Evolutionary conservation across 1,284 basidiomycete genomes (phyloP), one percentile per base, ranked within the genome.

Genomic region (Austroboletus sp.): DNA sequence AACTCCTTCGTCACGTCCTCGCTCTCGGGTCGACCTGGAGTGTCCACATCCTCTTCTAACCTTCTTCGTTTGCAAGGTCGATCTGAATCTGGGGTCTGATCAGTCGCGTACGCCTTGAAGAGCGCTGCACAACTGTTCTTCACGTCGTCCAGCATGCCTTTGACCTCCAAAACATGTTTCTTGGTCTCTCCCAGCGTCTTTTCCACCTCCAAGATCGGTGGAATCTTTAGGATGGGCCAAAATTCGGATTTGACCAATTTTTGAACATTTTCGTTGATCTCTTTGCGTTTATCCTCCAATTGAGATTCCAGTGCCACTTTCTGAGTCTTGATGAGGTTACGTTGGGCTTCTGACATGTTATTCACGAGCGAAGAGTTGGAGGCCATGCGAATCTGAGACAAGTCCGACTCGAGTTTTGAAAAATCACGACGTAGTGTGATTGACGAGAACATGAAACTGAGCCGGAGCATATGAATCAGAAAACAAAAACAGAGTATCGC

Each of bases 31-130:
- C 42, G 45, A 29, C 17, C 44, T 13, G 8, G 17, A 6, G 19
- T 21, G 5, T 52, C 48, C 3, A 26, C 41, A 12, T 38, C 52
- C 2, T 35, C 56, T 1, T 68, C 65, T 7, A 68, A 17, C 29
- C 65, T 70, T 19, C 67, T 67, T 34, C 72, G 70, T 50, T 74
- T 73, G 21, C 55, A 46, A 19, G 70, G 68, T 12, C 64, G 60
- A 17, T 62, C 55, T 13, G 55, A 47, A 19, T 55, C 60, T 31
- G 50, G 53, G 45, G 49, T 27, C 44, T 21, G 23, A 31, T 52
- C 48, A 4, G 52, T 15, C 3, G 26, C 33, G 16, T 35, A 51
- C 27, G 54, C 44, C 49, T 53, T 63, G 38, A 59, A 40, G 30
- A 67, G 52, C 16, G 55, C 50, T 11, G 48, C 46, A 40, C 42